Base-by-base conservation (phyloP, 495 filamentous ascomycete genomes). In the Podospora bellae-mahoneyi region DNA sequence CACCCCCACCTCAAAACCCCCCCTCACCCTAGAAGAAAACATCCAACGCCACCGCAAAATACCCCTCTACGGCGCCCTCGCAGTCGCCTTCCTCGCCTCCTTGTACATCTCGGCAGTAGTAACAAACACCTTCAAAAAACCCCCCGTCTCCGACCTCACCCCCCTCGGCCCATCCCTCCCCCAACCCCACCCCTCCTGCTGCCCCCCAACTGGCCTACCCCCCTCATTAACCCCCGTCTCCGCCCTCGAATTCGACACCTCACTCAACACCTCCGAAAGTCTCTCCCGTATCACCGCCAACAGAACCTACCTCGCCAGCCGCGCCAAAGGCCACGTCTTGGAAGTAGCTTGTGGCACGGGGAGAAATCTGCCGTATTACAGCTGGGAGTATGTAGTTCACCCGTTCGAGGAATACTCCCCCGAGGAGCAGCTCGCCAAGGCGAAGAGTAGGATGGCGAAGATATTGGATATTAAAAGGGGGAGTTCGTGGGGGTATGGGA, bases 301-400 rank as follows among this genome's bases (percentile, higher is more conserved):
- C 66, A 86, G 94, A 19, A 81, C 82, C 44, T 78, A 84, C 62
- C 81, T 97, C 5, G 84, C 87, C 5, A 73, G 78, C 19, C 77
- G 84, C 64, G 93, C 88, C 7, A 80, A 82, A 18, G 95, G 96
- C 1, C 81, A 97, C 77, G 93, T 97, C 5, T 83, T 97, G 20
- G 96, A 99, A 76, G 88, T 94, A 15, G 91, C 91, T 62, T 91
- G 91, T 55, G 96, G 95, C 23, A 96, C 96, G n/a, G 95, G 96
- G 0, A 82, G 94, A 55, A 99, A 97, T 74, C 74, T 91, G 34
- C 80, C 84, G 26, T 97, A 88, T 78, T 98, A 96, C 76, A 77
- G 80, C 69, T 85, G 82, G 81, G 74, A 73, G 64, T 74, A 69
- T 32, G 63, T 82, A 0, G 68, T 68, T n/a, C 71, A 70, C 20